phyloP scores from a whole-genome alignment of 2,329 filamentous ascomycete genomes.

The Phialophora expanda region DNA sequence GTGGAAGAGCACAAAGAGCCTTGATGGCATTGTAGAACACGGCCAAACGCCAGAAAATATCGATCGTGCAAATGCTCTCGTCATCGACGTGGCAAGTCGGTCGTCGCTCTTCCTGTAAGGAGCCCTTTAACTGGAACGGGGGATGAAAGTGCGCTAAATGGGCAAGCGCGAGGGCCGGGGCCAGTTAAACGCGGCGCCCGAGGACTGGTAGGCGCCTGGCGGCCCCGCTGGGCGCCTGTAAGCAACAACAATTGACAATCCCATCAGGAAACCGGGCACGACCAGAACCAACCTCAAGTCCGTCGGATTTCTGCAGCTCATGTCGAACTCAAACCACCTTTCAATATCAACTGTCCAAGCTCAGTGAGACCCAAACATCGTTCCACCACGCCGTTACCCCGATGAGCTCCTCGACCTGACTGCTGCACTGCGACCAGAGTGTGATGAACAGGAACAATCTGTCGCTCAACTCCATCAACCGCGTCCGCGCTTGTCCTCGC shows the following conservation, averaged over 20 bases:
- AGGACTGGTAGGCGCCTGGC: background rate
- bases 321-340: background rate
- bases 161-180: constrained; percentile 2
- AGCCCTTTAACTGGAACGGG: constrained; percentile 7
- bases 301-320: constrained; percentile 3
- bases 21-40: background rate
- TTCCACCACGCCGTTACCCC: background rate
- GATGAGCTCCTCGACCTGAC: background rate
- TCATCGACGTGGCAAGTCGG: too few relatives aligned
- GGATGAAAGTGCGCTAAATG: constrained; percentile 1
- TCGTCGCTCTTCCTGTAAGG: background rate
- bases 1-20: background rate
- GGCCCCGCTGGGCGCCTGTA: constrained; percentile 13
- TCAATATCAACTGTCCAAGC: constrained; percentile 4
- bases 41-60: background rate
- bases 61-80: background rate
- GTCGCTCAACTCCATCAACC: constrained; percentile 1
- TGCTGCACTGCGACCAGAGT: background rate
- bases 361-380: constrained; percentile 10
- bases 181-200: constrained; percentile 6
- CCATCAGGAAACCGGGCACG: constrained; percentile 6
- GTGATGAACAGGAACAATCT: constrained; percentile 2
- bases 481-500: constrained; percentile 12
- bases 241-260: constrained; percentile 12
- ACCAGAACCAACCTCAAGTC: constrained; percentile 2